phyloP scores from a whole-genome alignment of 2,329 filamentous ascomycete genomes.

The Nigrospora oryzae region DNA sequence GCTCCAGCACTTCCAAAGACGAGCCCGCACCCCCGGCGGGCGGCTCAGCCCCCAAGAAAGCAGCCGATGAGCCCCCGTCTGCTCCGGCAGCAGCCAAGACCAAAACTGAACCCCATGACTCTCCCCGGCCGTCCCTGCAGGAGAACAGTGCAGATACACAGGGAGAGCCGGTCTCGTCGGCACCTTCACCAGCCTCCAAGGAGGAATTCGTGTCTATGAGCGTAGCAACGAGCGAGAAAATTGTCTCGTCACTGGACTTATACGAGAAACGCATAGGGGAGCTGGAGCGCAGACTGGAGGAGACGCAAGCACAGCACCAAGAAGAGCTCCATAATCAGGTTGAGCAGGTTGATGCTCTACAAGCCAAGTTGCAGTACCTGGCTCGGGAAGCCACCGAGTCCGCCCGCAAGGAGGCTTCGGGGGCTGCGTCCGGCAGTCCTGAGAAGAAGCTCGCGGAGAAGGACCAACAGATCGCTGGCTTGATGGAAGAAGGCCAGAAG shows the following conservation, averaged over 20 bases:
- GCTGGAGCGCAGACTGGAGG: conserved; percentile 24
- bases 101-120: conserved; percentile 1
- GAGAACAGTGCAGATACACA: conserved; percentile 4
- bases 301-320: conserved; percentile 50
- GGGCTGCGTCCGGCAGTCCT: conserved; percentile 52
- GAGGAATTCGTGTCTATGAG: conserved; percentile 4
- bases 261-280: conserved; percentile 29
- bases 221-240: conserved; percentile 4
- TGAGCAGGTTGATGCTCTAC: conserved; percentile 84
- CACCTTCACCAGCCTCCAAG: neutral
- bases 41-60: neutral
- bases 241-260: conserved; percentile 19
- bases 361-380: conserved; percentile 84
- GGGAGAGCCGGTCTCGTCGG: neutral
- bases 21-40: neutral
- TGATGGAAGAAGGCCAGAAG: conserved; percentile 89
- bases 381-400: conserved; percentile 70
- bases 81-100: conserved; percentile 1
- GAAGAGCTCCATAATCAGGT: conserved; percentile 78
- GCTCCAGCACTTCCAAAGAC: conserved; percentile 12
- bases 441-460: conserved; percentile 82
- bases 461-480: conserved; percentile 78
- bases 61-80: neutral
- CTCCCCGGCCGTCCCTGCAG: conserved; percentile 8
- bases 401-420: conserved; percentile 59